phyloP scores from a whole-genome alignment of 305 asterid species.

The Solanum aculeatissimum region DNA sequence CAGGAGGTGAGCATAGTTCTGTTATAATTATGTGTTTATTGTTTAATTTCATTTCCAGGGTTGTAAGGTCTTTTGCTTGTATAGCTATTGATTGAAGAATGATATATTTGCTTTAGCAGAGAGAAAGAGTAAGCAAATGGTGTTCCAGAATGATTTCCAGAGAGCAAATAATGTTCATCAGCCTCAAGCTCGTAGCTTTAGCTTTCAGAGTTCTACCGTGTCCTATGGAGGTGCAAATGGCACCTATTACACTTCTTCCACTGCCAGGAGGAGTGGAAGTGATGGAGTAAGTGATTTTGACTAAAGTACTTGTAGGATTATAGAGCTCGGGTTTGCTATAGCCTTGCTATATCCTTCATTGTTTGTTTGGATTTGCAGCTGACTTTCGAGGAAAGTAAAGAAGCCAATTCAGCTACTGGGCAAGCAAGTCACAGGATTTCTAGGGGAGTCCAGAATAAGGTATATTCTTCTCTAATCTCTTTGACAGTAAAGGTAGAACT shows the following conservation, averaged over 20 bases:
- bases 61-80: neutral
- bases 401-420: conserved; percentile 75
- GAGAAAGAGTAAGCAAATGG: conserved; percentile 41
- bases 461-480: conserved; percentile 3
- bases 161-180: conserved; percentile 20
- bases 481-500: neutral
- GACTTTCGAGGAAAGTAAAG: conserved; percentile 75
- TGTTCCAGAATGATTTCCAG: conserved; percentile 27
- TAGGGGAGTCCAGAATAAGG: conserved; percentile 76
- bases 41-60: neutral
- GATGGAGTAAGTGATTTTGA: conserved; percentile 62
- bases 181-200: conserved; percentile 49
- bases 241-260: conserved; percentile 58
- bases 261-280: conserved; percentile 57
- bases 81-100: neutral
- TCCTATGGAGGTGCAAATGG: conserved; percentile 84
- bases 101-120: conserved; percentile 17
- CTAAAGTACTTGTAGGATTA: neutral
- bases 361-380: conserved; percentile 26
- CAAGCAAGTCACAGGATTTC: conserved; percentile 69
- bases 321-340: neutral
- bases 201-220: conserved; percentile 75
- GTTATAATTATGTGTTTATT: neutral
- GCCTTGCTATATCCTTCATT: neutral
- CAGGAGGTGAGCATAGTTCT: conserved; percentile 31